Evolutionary conservation across 140 eudicot species (phyloP), one percentile per base, ranked within the genome.

Genomic region (Ambrosia hybrid): DNA sequence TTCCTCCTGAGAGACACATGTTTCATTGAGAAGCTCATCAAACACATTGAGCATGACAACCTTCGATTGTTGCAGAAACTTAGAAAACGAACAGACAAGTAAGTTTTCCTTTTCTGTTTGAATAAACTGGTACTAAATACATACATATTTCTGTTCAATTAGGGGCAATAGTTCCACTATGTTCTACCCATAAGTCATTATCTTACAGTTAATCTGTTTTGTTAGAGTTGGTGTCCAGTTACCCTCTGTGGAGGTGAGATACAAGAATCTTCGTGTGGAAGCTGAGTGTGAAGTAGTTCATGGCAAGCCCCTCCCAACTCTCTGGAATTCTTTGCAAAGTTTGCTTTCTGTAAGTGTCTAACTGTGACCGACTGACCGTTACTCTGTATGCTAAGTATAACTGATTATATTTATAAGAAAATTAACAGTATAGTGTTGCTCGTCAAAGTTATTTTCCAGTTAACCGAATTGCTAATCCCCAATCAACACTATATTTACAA

Each of bases 251-350:
- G 86, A 85, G 71, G 87, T 85, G 77, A 79, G 80, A 72, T 85
- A 79, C 39, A 76, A 46, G 62, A 82, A 82, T 67, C 73, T 85
- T 61, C 59, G 34, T 12, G 83, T 85, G 57, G 85, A 85, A 81
- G 85, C 85, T 4, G 83, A 79, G 79, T 85, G 87, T 51, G 82
- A 82, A 68, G 90, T 85, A 5, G n/a, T n/a, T n/a, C n/a, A n/a
- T n/a, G n/a, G n/a, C n/a, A n/a, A n/a, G n/a, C n/a, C n/a, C n/a
- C n/a, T n/a, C n/a, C n/a, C n/a, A n/a, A n/a, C n/a, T n/a, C n/a
- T n/a, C n/a, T n/a, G n/a, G n/a, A n/a, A n/a, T 65, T 82, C 90
- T 65, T 51, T 85, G 72, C 67, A 41, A 67, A 74, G 65, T 53
- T 63, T 7, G 17, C 39, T 43, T 66, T 66, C 57, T 16, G 57